phyloP scores from a whole-genome alignment of 2,329 filamentous ascomycete genomes.

The Pseudogymnoascus sp. region DNA sequence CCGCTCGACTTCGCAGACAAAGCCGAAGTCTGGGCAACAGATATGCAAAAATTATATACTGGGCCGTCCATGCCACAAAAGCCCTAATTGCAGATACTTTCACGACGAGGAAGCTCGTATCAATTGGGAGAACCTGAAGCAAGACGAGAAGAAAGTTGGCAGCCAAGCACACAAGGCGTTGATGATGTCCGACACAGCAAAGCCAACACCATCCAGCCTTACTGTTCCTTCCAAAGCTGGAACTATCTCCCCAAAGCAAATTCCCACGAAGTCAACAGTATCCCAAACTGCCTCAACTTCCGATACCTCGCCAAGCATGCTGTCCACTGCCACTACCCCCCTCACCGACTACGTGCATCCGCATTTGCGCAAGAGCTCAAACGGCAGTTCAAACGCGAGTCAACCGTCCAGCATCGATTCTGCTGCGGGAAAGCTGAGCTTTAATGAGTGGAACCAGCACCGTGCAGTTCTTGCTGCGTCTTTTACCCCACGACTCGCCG shows the following conservation, averaged over 20 bases:
- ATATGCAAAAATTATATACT: neutral
- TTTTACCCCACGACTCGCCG: neutral
- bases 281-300: neutral
- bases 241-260: neutral
- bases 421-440: neutral
- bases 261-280: neutral
- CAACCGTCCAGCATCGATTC: neutral
- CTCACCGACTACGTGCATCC: neutral
- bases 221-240: neutral
- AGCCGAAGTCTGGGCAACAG: neutral
- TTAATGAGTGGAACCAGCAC: neutral
- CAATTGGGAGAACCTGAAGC: neutral
- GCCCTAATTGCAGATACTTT: neutral
- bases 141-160: neutral
- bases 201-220: neutral
- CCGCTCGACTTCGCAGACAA: neutral
- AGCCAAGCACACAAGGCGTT: neutral
- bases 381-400: neutral
- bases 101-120: neutral
- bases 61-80: neutral
- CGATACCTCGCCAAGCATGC: slow-evolving; percentile 1
- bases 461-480: neutral
- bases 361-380: neutral
- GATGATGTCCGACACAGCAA: neutral
- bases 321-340: neutral